Conservation (phyloP, 1,139 yeast genomes). For the Suhomyces anneliseae region DNA sequence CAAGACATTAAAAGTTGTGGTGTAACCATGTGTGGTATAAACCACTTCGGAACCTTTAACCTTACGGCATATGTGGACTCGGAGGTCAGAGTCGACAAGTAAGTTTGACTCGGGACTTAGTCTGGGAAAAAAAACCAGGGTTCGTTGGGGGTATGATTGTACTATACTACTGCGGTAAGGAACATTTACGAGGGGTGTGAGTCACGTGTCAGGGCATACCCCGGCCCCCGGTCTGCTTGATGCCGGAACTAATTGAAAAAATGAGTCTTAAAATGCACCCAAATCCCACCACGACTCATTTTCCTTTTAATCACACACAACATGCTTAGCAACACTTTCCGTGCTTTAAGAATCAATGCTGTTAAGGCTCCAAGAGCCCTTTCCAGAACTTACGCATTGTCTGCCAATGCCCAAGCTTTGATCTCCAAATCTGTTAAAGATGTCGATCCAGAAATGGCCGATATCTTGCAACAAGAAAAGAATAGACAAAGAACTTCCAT, state of each 20-base stretch:
- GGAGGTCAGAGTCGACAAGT: neutral
- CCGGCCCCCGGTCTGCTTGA: neutral
- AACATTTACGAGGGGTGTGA: neutral
- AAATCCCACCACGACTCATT: neutral
- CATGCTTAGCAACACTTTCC: conserved; percentile 24
- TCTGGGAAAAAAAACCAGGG: neutral
- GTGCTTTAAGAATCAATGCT: conserved; percentile 22
- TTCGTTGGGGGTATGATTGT: too few species aligned
- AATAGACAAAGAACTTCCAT: conserved; percentile 85
- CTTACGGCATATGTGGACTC: neutral
- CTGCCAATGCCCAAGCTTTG: conserved; percentile 50
- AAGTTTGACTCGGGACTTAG: conserved; percentile 1
- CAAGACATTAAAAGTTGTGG: conserved; percentile 3
- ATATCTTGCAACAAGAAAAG: conserved; percentile 70
- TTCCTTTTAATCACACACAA: neutral
- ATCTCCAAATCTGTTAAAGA: conserved; percentile 64
- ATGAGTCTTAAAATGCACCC: conserved; percentile 8
- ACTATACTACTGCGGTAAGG: too few species aligned
- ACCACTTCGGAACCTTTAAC: conserved; percentile 11
- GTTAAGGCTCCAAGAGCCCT: conserved; percentile 11
- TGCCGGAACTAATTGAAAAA: conserved; percentile 5
- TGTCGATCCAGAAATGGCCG: conserved; percentile 84
- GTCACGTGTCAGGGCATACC: neutral
- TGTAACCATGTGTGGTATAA: conserved; percentile 15
- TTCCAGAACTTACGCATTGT: conserved; percentile 44